Conservation (phyloP, 2,329 filamentous ascomycete species). For the Diplodia sapinea region DNA sequence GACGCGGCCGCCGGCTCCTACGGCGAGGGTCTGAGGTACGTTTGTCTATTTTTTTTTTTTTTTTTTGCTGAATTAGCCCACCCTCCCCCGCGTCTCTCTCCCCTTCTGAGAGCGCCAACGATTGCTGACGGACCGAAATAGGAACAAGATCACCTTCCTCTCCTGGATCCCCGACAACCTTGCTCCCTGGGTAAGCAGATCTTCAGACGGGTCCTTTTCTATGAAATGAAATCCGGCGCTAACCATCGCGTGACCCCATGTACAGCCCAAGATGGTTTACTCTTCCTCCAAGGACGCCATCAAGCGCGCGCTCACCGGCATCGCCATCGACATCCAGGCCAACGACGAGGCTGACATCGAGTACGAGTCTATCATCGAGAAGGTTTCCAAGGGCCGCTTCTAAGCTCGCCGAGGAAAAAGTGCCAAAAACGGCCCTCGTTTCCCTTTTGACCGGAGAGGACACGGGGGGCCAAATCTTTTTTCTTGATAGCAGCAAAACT, state of each 20-base stretch:
- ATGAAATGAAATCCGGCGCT: neutral
- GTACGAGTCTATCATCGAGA: constrained; percentile 69
- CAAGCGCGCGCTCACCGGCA: constrained; percentile 77
- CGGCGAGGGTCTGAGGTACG: constrained; percentile 71
- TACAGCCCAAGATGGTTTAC: constrained; percentile 86
- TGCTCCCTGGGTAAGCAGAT: constrained; percentile 69
- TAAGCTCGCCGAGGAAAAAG: constrained; percentile 40
- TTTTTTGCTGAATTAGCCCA: constrained; percentile 21
- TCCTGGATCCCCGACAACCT: constrained; percentile 84
- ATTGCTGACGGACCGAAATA: constrained; percentile 23
- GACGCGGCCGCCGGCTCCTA: constrained; percentile 59
- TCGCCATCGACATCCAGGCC: constrained; percentile 80
- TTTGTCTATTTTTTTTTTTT: no score
- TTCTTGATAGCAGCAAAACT: constrained; percentile 14
- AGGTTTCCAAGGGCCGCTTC: constrained; percentile 56
- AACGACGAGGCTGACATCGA: constrained; percentile 85
- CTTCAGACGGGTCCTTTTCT: neutral
- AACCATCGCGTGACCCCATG: neutral
- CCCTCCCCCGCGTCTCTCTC: neutral
- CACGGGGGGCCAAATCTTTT: neutral
- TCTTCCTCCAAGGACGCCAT: constrained; percentile 86
- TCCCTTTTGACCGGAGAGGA: neutral
- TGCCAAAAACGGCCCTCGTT: neutral
- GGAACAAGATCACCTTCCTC: constrained; percentile 78
- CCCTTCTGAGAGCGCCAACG: neutral